Base-by-base conservation (phyloP, 2,329 filamentous ascomycete genomes). In the Monosporascus ibericus region DNA sequence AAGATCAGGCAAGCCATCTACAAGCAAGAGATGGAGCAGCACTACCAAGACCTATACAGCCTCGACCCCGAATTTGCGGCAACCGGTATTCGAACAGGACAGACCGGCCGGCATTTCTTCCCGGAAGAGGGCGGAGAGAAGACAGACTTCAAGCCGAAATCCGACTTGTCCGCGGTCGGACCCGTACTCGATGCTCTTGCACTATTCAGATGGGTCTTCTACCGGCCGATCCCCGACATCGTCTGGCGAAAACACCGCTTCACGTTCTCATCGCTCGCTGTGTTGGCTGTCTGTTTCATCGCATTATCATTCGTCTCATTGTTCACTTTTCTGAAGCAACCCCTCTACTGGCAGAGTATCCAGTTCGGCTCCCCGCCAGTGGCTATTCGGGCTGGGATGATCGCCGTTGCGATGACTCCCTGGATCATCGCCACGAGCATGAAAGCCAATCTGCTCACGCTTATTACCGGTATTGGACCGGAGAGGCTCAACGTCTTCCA, bases 401-500 rank as follows among this genome's bases (percentile, higher is more conserved):
- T 96, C 52, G 86, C 92, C 14, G 86, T 96, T 15, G 89, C 92
- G 14, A 82, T 96, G 78, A 87, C 94, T 46, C 92, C 92, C 1
- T 96, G 92, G 91, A 92, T 96, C 58, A 76, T 96, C 48, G 90
- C 86, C 18, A 84, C 94, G 11, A 90, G 88, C 65, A 95, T 90
- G 78, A 96, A 96, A 70, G 87, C 90, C 17, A 97, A 96, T 65
- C 65, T 96, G 34, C 80, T 97, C 51, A 87, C 88, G 1, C 72
- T 92, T 52, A 71, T 96, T 53, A 96, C 92, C 5, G 92, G 92
- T 15, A 92, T 97, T 59, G 90, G 91, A 3, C 92, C 94, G 38
- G 92, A 97, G 67, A 80, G 92, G 48, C 79, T 97, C 48, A 96
- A 96, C 61, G 92, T 96, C 34, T 80, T 96, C 54, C 92, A 97